Evolutionary conservation across 176 grass and related monocot species (phyloP).

Genomic region (Leersia perrieri): DNA sequence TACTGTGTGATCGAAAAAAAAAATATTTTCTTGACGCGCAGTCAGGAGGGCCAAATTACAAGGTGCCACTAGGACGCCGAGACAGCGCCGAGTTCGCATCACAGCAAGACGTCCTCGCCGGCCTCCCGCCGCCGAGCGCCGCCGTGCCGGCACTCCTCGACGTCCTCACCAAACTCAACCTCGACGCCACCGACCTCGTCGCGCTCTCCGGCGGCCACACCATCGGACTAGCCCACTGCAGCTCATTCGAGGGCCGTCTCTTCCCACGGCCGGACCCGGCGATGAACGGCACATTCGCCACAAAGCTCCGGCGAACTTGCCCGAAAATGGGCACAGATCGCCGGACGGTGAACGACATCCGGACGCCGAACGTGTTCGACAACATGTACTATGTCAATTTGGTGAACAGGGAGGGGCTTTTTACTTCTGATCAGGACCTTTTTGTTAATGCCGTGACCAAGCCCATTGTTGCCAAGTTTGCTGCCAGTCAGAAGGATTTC

Average conservation of each 20-base stretch:
- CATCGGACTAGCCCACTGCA: constrained; percentile 55
- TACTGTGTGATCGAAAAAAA: too few species aligned
- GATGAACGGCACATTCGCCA: constrained; percentile 35
- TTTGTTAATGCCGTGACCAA: constrained; percentile 34
- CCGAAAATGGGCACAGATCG: constrained; percentile 18
- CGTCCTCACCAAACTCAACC: constrained; percentile 23
- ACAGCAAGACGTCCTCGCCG: neutral
- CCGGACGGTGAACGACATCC: constrained; percentile 46
- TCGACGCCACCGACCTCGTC: constrained; percentile 60
- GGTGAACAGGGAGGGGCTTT: constrained; percentile 59
- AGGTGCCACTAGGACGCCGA: constrained; percentile 52
- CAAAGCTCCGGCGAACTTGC: constrained; percentile 40
- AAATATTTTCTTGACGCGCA: neutral
- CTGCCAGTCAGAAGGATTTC: constrained; percentile 21
- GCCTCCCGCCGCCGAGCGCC: constrained; percentile 39
- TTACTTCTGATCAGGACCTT: constrained; percentile 80
- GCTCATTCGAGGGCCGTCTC: constrained; percentile 52
- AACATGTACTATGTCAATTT: constrained; percentile 78
- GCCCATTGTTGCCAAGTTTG: constrained; percentile 25
- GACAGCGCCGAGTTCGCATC: constrained; percentile 39
- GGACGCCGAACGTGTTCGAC: constrained; percentile 62
- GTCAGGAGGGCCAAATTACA: constrained; percentile 48
- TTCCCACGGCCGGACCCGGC: constrained; percentile 44
- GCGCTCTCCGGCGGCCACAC: constrained; percentile 75
- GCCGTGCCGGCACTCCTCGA: constrained; percentile 21